These are phyloP conservation scores for Adansonia rubrostipa DNA, from an alignment of 441 rosid species.

Conservation along the genomic window DNA sequence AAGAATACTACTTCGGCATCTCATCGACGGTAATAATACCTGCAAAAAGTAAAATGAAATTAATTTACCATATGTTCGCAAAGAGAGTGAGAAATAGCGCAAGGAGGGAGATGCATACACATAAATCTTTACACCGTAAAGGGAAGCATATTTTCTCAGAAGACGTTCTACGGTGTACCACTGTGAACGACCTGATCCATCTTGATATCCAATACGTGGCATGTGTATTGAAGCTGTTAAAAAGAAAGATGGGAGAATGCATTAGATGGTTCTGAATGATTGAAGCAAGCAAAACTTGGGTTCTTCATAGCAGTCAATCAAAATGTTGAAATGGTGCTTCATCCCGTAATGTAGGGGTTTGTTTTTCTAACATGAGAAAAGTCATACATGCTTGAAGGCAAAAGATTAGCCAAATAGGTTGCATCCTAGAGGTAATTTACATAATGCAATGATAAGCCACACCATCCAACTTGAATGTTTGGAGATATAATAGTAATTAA, in stretches of 20 bases:
- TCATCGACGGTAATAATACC: slow-evolving; percentile 22
- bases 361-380: background rate
- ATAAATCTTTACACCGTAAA: slow-evolving; percentile 61
- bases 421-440: slow-evolving; percentile 11
- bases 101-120: slow-evolving; percentile 56
- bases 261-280: slow-evolving; percentile 8
- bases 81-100: background rate
- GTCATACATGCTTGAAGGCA: background rate
- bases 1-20: background rate
- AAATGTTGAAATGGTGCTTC: background rate
- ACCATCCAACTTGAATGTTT: slow-evolving; percentile 19
- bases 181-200: slow-evolving; percentile 73
- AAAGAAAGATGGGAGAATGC: background rate
- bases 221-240: slow-evolving; percentile 78
- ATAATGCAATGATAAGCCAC: background rate
- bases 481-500: background rate
- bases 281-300: slow-evolving; percentile 6
- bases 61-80: background rate
- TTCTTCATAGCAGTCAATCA: slow-evolving; percentile 6
- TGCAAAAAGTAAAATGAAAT: background rate
- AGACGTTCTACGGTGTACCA: slow-evolving; percentile 92
- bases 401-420: background rate
- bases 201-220: slow-evolving; percentile 87
- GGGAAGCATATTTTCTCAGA: slow-evolving; percentile 77
- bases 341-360: background rate